Evolutionary conservation across 2,329 filamentous ascomycete genomes (phyloP), one percentile per base, ranked within the genome.

Genomic region (Trichoderma pleuroti): DNA sequence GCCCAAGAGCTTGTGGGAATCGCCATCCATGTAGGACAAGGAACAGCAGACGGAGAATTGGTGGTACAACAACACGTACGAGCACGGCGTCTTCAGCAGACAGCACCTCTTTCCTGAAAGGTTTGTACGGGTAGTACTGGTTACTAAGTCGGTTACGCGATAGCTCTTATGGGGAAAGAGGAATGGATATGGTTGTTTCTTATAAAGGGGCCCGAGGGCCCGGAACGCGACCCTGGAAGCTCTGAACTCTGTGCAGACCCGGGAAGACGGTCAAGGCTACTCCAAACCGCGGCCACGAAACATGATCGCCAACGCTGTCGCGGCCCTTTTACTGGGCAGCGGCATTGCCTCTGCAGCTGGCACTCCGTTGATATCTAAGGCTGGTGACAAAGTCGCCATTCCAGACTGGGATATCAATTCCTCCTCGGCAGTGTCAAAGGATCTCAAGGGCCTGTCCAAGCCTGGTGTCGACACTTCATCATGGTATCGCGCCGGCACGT

Each of bases 361-460:
- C 26, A 24, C 39, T 24, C 66, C 72, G 1, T 70, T 80, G 24
- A 73, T 75, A 2, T 78, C 76, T 3, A 64, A 71, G 8, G 61
- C 75, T 2, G 78, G 81, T 30, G 67, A 81, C n/a, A 68, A 64
- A 1, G 75, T 75, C 5, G 74, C 76, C 14, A 81, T 86, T 66
- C 80, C 83, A 3, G 74, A 76, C 26, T 89, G 87, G 86, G 79
- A 84, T 70, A 74, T 89, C 21, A 82, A 86, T 69, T 86, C 86
- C 1, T 78, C 82, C 0, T 79, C 82, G 3, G 73, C 77, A 42
- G 77, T 78, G 5, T 77, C 79, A 2, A 75, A 74, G 14, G 76
- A 84, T 67, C 73, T 85, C 14, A 71, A 76, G 4, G 72, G 72
- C 0, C 75, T 87, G 46, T 87, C 86, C 0, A 74, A 73, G 18